Base-by-base conservation (phyloP, 2,329 filamentous ascomycete species). In the Rhexocercosporidium sp. region DNA sequence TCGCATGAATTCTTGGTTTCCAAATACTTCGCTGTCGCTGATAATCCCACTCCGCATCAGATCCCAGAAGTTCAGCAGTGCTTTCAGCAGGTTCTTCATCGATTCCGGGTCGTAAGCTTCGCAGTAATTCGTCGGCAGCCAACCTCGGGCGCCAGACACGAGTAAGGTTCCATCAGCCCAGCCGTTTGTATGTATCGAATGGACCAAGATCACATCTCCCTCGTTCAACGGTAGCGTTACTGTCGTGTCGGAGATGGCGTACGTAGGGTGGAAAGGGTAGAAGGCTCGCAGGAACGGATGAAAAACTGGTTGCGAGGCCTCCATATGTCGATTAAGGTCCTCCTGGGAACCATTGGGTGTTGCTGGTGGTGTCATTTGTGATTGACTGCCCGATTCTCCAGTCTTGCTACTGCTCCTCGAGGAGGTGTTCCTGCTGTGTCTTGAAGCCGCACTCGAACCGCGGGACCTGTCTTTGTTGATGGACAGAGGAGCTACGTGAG, bases 51-150 rank as follows among this genome's bases (percentile, higher is more conserved):
- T 93, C 74, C 92, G 86, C 73, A 97, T 86, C 62, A 97, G 82
- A 77, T 97, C 94, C 94, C 94, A 97, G 69, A 98, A 94, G 76
- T 96, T 92, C 16, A 96, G 88, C 68, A 97, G 83, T 0, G 94
- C 93, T 74, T 93, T 94, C 41, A 99, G 83, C 25, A 99, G 84
- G 70, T 89, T 94, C 64, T 90, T 88, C 85, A 98, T 94, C 70
- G 94, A 90, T 25, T 93, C 88, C 54, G 95, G 93, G 72, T 97
- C 93, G 78, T 97, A 99, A 11, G 93, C 87, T 77, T 97, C 94
- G 82, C 96, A 99, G 79, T 98, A 99, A 79, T 99, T 99, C 9
- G 96, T 99, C 2, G 96, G 96, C 68, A 99, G 83, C 96, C 96
- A 99, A 70, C 96, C 96, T 73, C 96, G 87, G 60, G 92, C 91